phyloP scores from a whole-genome alignment of 2,329 filamentous ascomycete species.

The Pseudopithomyces chartarum region DNA sequence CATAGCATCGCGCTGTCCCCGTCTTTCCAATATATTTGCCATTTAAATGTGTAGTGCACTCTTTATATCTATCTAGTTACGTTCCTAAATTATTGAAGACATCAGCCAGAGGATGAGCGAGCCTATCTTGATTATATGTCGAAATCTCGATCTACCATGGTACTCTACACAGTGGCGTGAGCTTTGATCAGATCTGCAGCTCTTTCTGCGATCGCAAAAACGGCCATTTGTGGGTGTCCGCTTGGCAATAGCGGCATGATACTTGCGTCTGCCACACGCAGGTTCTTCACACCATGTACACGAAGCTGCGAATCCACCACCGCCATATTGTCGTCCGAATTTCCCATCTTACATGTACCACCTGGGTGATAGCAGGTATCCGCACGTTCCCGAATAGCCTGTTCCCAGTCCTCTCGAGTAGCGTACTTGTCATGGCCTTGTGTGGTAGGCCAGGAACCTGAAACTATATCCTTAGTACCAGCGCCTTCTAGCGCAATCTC shows the following conservation, averaged over 20 bases:
- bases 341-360: constrained; percentile 63
- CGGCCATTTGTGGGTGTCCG: constrained; percentile 43
- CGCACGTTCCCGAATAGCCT: constrained; percentile 62
- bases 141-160: too few species aligned
- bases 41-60: too few species aligned
- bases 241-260: constrained; percentile 34
- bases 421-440: constrained; percentile 59
- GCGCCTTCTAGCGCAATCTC: constrained; percentile 64
- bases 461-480: constrained; percentile 63
- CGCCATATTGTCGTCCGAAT: constrained; percentile 33
- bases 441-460: constrained; percentile 63
- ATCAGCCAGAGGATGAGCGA: too few species aligned
- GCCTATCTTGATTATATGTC: too few species aligned
- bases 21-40: too few species aligned
- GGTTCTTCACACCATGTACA: constrained; percentile 26
- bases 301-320: constrained; percentile 45
- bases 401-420: constrained; percentile 62
- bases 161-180: constrained; percentile 15
- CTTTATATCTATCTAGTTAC: too few species aligned
- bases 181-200: constrained; percentile 39
- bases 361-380: constrained; percentile 55
- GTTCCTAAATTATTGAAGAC: too few species aligned
- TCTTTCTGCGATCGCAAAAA: constrained; percentile 39
- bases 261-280: constrained; percentile 37
- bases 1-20: too few species aligned